These are phyloP conservation scores for Wickerhamiella qilinensis DNA, from an alignment of 805 yeast genomes.

Conservation along the genomic window DNA sequence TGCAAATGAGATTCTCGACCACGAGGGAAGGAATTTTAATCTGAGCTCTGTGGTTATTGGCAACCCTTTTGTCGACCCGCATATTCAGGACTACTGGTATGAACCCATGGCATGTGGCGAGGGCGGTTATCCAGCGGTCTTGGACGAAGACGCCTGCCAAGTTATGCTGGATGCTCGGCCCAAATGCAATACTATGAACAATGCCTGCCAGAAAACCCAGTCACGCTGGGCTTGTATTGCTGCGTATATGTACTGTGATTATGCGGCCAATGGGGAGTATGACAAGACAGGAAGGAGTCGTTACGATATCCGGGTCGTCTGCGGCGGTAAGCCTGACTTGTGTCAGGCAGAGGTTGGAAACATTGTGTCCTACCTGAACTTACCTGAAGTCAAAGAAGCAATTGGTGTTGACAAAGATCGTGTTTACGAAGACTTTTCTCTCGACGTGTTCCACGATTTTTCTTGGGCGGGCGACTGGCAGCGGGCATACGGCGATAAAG, in stretches of 20 bases:
- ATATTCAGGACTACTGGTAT: constrained; percentile 60
- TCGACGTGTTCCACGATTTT: constrained; percentile 61
- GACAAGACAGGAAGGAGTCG: constrained; percentile 69
- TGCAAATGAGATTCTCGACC: constrained; percentile 62
- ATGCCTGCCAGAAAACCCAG: constrained; percentile 55
- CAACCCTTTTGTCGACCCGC: constrained; percentile 78
- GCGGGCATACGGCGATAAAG: constrained; percentile 41
- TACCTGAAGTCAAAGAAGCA: not conserved
- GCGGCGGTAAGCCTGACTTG: constrained; percentile 25
- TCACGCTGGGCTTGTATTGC: constrained; percentile 75
- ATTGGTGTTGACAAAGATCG: constrained; percentile 40
- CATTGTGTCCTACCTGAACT: not conserved
- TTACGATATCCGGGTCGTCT: constrained; percentile 67
- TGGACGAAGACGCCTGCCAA: constrained; percentile 62
- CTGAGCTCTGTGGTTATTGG: constrained; percentile 72
- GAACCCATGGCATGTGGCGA: constrained; percentile 93
- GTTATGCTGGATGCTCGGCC: constrained; percentile 47
- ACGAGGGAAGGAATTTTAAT: constrained; percentile 43
- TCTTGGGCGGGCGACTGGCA: constrained; percentile 50
- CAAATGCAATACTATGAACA: constrained; percentile 56
- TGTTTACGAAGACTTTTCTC: constrained; percentile 63
- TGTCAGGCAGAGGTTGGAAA: constrained; percentile 61
- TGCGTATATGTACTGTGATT: constrained; percentile 76
- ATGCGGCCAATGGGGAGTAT: constrained; percentile 58
- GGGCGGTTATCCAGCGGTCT: constrained; percentile 68